Base-by-base conservation (phyloP, 768 basidiomycete species). In the Suillus hirtellus region DNA sequence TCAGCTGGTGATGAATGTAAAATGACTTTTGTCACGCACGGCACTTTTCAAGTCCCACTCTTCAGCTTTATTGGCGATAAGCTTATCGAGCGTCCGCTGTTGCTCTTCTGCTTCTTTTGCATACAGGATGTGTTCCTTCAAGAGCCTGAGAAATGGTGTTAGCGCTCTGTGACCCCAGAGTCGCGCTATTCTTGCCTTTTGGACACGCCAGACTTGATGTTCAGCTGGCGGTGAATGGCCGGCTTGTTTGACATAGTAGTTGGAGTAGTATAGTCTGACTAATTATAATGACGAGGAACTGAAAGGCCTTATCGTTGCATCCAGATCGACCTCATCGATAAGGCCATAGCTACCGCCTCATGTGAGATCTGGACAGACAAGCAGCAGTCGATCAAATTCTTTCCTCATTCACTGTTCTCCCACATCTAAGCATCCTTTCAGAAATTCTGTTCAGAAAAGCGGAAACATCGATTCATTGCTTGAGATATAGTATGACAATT, bases 41-140 rank as follows among this genome's bases (percentile, higher is more conserved):
- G 82, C 84, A 75, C 88, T 92, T 75, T 85, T 90, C 72, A 89
- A 77, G 61, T 91, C 87, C 90, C 90, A 93, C 47, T 86, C 86
- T 66, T 92, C 89, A 47, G 83, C 84, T 58, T 76, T 83, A 59
- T 85, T 83, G 12, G 82, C 83, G 63, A 84, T 74, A 69, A 89
- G 76, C 73, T 85, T 85, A 67, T 88, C 86, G n/a, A 87, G 77
- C 70, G 83, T 89, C 60, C 73, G 74, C 68, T 85, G 77, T 66
- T 85, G 81, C 40, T 86, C 80, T 65, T 79, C 83, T 5, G 82
- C 82, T 77, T 96, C 93, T 58, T 84, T 82, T 67, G 75, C 78
- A 74, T 95, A 95, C 21, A 87, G 66, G 31, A 70, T 73, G 60
- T 86, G 79, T 71, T 96, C 93, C 70, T 93, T 94, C 65, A 77